Base-by-base conservation (phyloP, 371 early-diverging fungal genomes). In the Basidiobolus heterosporus region DNA sequence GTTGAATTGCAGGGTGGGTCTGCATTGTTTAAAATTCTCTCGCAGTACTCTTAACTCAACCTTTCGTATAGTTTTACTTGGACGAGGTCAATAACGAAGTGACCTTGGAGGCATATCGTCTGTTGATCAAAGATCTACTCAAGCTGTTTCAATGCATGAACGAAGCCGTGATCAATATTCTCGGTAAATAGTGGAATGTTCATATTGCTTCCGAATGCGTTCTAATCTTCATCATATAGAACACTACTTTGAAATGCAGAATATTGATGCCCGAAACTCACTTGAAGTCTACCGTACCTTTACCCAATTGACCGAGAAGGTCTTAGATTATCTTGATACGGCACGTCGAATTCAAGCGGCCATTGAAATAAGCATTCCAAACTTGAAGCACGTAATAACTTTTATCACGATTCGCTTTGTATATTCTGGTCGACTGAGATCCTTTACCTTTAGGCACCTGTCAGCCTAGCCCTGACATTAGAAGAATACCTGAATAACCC, bases 281-380 rank as follows among this genome's bases (percentile, higher is more conserved):
- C 62, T 95, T 22, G 74, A 79, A 40, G 78, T 93, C 39, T 95
- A 95, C 66, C 91, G 88, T 58, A 63, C 64, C 13, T 95, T 91
- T 66, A 85, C 85, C 7, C 70, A 70, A 51, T 85, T 90, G 48
- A 88, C 90, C 0, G 76, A 82, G 48, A 76, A 76, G 21, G 74
- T 75, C 0, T 73, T 80, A 21, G 78, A 80, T 13, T 89, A 85
- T 52, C 73, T 95, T 36, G 74, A 85, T 22, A 72, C 75, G 30
- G 90, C 88, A 8, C 69, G 78, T 44, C 74, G 69, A 36, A 56
- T 88, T 41, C 75, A 82, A 53, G 39, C 57, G 36, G 75, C 76
- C 9, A 69, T 90, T 42, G 71, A 79, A 2, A 75, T 89, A 35
- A 68, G 72, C 14, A 83, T 92, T 46, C 93, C 93, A 4, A 65